Percentiles rank a stretch among this genome's conserved stretches.
Evolutionary conservation across 352 stramenopile species (phyloP).

Genomic region (Phytophthora chlamydospora): DNA sequence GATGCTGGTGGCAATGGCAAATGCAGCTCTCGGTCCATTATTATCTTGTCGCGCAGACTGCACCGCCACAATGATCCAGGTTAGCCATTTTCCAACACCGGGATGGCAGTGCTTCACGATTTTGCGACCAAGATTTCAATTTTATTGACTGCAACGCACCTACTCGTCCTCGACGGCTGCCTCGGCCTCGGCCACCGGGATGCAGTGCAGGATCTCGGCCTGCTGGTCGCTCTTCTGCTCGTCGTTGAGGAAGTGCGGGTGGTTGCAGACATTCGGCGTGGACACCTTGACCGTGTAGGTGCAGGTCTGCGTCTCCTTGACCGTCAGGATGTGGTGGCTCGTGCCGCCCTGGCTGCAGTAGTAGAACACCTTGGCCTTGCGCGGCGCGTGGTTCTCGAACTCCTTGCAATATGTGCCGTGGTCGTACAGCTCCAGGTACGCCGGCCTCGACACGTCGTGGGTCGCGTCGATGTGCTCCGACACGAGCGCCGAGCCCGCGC

Average conservation of each 20-base stretch:
- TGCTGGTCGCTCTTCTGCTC: constrained; percentile 60
- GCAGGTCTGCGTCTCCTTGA: constrained; percentile 88
- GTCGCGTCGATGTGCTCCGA: constrained; percentile 82
- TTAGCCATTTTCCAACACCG: too few relatives aligned
- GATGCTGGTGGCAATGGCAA: too few relatives aligned
- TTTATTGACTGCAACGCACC: not conserved
- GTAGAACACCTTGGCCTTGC: constrained; percentile 75
- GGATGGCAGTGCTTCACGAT: too few relatives aligned
- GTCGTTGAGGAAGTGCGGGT: constrained; percentile 83
- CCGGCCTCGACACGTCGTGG: constrained; percentile 69
- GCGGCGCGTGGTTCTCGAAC: constrained; percentile 60
- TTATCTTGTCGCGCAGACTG: too few relatives aligned
- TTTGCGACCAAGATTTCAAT: too few relatives aligned
- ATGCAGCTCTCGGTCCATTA: too few relatives aligned
- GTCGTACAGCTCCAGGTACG: constrained; percentile 75
- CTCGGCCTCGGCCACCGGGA: constrained; percentile 37
- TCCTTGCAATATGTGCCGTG: constrained; percentile 78
- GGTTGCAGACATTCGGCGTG: constrained; percentile 71
- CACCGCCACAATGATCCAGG: too few relatives aligned
- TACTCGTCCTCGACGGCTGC: constrained; percentile 5
- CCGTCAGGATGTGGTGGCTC: constrained; percentile 73
- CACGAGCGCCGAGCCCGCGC: constrained; percentile 52
- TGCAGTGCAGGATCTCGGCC: constrained; percentile 73
- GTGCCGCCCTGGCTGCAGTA: constrained; percentile 73
- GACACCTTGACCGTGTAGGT: constrained; percentile 84